These are phyloP conservation scores for Chrysoporthe deuterocubensis DNA, from an alignment of 2,329 filamentous ascomycete species.

Conservation along the genomic window DNA sequence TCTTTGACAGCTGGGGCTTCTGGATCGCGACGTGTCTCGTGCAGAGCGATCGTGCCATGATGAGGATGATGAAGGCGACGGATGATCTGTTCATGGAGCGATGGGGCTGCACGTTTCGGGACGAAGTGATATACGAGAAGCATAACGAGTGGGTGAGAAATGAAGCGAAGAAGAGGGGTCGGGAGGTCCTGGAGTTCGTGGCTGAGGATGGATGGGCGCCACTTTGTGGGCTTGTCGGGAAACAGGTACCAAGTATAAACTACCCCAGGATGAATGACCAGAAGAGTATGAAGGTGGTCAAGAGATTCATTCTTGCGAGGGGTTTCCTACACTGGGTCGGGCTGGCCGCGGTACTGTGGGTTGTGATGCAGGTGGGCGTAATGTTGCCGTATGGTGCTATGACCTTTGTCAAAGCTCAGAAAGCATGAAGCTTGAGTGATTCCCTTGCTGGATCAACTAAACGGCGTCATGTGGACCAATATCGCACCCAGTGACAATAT, in stretches of 20 bases:
- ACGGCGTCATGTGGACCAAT: no score
- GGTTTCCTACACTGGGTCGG: constrained; percentile 23
- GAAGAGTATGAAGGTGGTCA: constrained; percentile 27
- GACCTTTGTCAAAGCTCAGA: constrained; percentile 17
- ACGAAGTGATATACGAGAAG: constrained; percentile 20
- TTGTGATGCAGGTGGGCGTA: constrained; percentile 8
- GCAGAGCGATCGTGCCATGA: constrained; percentile 25
- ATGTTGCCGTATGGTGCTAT: constrained; percentile 14
- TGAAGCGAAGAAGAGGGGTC: constrained; percentile 23
- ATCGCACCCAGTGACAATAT: no score
- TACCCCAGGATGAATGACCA: constrained; percentile 27
- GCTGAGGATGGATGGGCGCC: constrained; percentile 24
- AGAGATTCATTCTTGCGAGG: constrained; percentile 19
- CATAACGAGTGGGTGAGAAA: constrained; percentile 25
- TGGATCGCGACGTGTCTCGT: constrained; percentile 25
- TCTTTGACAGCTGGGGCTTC: constrained; percentile 27
- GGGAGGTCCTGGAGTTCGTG: constrained; percentile 20
- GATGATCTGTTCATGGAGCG: constrained; percentile 20
- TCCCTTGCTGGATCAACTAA: background rate
- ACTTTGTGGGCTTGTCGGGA: constrained; percentile 20
- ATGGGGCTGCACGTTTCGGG: constrained; percentile 23
- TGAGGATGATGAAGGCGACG: constrained; percentile 25
- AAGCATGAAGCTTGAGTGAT: background rate
- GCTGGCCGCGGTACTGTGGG: constrained; percentile 13
- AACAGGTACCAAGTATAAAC: background rate